Conservation (phyloP, 2,329 filamentous ascomycete genomes). For the Huntiella moniliformis region DNA sequence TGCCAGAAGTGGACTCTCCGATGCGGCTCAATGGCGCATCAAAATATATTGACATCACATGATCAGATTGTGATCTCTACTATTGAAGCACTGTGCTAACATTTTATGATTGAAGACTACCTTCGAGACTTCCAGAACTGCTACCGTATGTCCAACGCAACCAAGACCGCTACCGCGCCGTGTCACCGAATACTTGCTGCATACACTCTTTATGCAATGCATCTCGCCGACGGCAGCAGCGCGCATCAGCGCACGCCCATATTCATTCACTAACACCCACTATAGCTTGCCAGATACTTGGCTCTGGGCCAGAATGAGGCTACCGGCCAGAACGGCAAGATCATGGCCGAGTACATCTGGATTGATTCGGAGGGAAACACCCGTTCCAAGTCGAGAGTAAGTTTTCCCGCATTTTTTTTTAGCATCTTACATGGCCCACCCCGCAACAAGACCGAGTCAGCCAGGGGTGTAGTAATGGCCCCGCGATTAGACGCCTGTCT, state of each 20-base stretch:
- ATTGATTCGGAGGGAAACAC: conserved; percentile 67
- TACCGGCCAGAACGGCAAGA: conserved; percentile 50
- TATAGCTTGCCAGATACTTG: conserved; percentile 80
- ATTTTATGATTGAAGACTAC: conserved; percentile 3
- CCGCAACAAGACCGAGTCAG: too few species aligned
- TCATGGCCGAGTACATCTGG: conserved; percentile 97
- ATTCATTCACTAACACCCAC: conserved; percentile 2
- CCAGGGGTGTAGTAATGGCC: too few species aligned
- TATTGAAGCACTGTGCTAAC: too few species aligned
- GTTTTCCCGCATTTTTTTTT: conserved; percentile 21
- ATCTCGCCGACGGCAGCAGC: background rate
- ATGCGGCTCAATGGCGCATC: conserved; percentile 5
- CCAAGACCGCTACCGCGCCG: too few species aligned
- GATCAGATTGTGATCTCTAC: too few species aligned
- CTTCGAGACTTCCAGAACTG: conserved; percentile 9
- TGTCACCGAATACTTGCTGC: too few species aligned
- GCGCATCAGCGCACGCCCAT: too few species aligned
- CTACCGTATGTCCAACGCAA: conserved; percentile 7
- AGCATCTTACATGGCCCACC: conserved; percentile 5
- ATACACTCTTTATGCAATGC: too few species aligned
- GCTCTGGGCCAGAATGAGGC: conserved; percentile 62
- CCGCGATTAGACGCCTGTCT: too few species aligned
- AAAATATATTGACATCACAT: too few species aligned
- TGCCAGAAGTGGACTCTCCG: background rate
- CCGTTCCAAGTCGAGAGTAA: conserved; percentile 91